These are phyloP conservation scores for Geotrichum bryndzae DNA, from an alignment of 1,139 yeast genomes.

Conservation along the genomic window DNA sequence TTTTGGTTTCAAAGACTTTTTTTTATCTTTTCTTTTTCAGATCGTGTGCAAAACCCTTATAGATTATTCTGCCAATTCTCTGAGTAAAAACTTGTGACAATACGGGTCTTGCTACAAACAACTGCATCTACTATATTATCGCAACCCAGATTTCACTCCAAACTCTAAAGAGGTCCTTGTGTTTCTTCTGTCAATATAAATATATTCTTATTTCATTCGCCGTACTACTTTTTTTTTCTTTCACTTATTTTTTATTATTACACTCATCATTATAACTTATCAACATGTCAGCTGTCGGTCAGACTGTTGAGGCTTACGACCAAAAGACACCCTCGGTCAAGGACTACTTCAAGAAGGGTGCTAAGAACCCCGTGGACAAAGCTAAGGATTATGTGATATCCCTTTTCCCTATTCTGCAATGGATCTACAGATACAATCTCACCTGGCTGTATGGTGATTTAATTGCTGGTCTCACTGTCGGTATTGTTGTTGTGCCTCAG, in stretches of 20 bases:
- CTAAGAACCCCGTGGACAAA: neutral
- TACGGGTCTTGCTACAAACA: neutral
- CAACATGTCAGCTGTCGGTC: neutral
- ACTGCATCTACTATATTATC: neutral
- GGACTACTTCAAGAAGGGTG: neutral
- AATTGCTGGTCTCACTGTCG: slow-evolving; percentile 89
- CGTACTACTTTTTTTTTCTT: neutral
- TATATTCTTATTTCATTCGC: neutral
- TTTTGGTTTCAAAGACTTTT: neutral
- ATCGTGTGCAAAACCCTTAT: neutral
- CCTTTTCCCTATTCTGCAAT: slow-evolving; percentile 61
- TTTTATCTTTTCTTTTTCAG: neutral
- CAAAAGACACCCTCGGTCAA: neutral
- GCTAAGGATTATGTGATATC: slow-evolving; percentile 34
- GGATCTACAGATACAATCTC: slow-evolving; percentile 82
- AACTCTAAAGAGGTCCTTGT: neutral
- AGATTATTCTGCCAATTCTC: neutral
- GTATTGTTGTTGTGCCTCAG: slow-evolving; percentile 89
- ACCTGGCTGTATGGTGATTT: slow-evolving; percentile 78
- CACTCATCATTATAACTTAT: neutral
- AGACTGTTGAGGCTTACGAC: neutral
- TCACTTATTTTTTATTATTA: neutral
- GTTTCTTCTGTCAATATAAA: neutral
- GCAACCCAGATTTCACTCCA: neutral
- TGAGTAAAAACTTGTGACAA: neutral